A percentile compares a stretch with the other conserved stretches of the same genome.
Conservation (phyloP, 176 grass and related monocot genomes). For the Microstegium vimineum region DNA sequence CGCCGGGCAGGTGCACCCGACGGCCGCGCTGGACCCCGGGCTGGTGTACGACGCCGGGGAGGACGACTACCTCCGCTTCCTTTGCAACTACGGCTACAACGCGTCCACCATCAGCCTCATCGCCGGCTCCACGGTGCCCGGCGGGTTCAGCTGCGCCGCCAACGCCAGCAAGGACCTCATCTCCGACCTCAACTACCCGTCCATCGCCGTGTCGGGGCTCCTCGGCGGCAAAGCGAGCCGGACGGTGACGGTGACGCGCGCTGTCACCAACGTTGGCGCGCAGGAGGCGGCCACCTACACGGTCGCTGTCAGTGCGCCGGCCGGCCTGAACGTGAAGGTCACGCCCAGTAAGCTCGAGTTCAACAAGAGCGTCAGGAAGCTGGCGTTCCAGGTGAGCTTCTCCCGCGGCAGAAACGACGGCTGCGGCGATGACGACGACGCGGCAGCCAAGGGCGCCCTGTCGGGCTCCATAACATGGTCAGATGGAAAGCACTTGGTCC, state of each 20-base stretch:
- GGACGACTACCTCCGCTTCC: constrained; percentile 60
- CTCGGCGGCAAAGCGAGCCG: neutral
- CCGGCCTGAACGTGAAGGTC: constrained; percentile 60
- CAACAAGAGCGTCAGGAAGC: constrained; percentile 33
- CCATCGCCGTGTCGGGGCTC: constrained; percentile 54
- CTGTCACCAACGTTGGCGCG: constrained; percentile 62
- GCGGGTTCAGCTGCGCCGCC: constrained; percentile 45
- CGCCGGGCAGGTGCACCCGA: constrained; percentile 71
- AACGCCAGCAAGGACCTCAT: constrained; percentile 71
- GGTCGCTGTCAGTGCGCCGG: constrained; percentile 37
- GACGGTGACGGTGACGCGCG: constrained; percentile 42
- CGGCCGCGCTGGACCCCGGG: constrained; percentile 57
- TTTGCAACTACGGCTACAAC: constrained; percentile 85
- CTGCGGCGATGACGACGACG: neutral
- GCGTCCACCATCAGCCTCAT: constrained; percentile 54
- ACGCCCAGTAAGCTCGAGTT: constrained; percentile 67
- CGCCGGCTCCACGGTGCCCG: constrained; percentile 28
- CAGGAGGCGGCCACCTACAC: constrained; percentile 43
- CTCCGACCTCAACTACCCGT: constrained; percentile 91
- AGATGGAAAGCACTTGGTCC: constrained; percentile 68
- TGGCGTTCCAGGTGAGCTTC: constrained; percentile 71
- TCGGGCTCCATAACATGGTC: constrained; percentile 81
- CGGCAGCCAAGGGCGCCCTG: constrained; percentile 24
- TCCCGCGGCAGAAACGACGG: neutral
- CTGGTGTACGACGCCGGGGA: constrained; percentile 64